Evolutionary conservation across 441 rosid genomes (phyloP).

Genomic region (Euphorbia schlechtendalii): DNA sequence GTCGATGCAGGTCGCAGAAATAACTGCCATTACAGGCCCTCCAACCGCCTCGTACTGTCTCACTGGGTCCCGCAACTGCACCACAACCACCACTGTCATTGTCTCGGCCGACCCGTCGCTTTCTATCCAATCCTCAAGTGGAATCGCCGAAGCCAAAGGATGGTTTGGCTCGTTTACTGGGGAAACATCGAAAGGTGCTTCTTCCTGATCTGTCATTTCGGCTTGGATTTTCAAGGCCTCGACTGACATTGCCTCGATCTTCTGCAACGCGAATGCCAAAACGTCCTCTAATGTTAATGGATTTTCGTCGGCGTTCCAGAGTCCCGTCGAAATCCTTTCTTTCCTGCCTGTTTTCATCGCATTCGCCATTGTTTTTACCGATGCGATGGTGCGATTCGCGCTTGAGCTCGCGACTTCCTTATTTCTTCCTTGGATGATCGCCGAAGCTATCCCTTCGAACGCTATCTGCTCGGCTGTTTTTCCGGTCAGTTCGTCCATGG

Average conservation of each 20-base stretch:
- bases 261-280: conserved; percentile 66
- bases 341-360: conserved; percentile 63
- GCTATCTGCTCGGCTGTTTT: conserved; percentile 95
- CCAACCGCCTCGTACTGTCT: conserved; percentile 91
- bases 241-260: conserved; percentile 66
- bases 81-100: conserved; percentile 38
- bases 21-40: conserved; percentile 51
- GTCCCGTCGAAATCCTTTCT: conserved; percentile 72
- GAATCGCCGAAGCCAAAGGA: conserved; percentile 47
- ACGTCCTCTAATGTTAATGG: conserved; percentile 59
- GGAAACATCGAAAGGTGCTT: conserved; percentile 67
- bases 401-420: conserved; percentile 80
- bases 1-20: conserved; percentile 38
- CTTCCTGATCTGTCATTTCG: conserved; percentile 61
- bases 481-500: conserved; percentile 71
- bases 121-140: conserved; percentile 65
- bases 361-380: conserved; percentile 64
- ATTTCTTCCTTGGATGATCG: conserved; percentile 84
- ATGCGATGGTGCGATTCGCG: conserved; percentile 77
- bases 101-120: conserved; percentile 24
- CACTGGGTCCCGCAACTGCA: conserved; percentile 76
- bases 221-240: conserved; percentile 85
- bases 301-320: conserved; percentile 64
- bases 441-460: conserved; percentile 90
- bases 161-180: conserved; percentile 27